phyloP scores from a whole-genome alignment of 1,284 basidiomycete genomes.

The Austropuccinia psidii region DNA sequence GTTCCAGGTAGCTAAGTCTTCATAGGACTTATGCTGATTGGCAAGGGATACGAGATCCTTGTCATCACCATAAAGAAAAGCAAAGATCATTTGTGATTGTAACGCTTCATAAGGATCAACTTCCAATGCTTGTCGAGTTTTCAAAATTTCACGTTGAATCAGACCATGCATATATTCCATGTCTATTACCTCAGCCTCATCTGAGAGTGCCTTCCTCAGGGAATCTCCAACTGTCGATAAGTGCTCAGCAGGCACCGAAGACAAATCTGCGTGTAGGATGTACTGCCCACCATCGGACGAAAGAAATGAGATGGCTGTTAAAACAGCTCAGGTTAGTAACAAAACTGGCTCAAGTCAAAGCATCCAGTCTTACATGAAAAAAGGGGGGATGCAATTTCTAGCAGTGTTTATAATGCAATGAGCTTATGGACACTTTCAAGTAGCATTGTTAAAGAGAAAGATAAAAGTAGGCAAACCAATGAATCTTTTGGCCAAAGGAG shows the following conservation, averaged over 20 bases:
- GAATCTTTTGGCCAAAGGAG: conserved; percentile 21
- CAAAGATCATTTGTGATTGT: conserved; percentile 47
- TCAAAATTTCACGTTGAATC: conserved; percentile 56
- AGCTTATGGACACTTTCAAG: background rate
- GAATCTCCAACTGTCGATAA: conserved; percentile 65
- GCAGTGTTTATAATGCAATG: too few relatives aligned
- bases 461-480: conserved; percentile 10
- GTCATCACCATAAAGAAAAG: conserved; percentile 44
- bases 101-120: conserved; percentile 49
- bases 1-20: conserved; percentile 55
- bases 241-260: conserved; percentile 73
- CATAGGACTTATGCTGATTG: conserved; percentile 44
- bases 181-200: conserved; percentile 71
- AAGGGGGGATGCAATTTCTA: conserved; percentile 83
- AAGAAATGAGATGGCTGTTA: conserved; percentile 68
- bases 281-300: conserved; percentile 63
- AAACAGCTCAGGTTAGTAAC: conserved; percentile 50
- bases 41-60: background rate
- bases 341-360: background rate
- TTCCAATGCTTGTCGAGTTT: conserved; percentile 48
- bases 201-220: conserved; percentile 63
- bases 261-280: conserved; percentile 68
- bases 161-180: conserved; percentile 88
- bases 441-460: background rate
- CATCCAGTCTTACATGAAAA: conserved; percentile 56